phyloP scores from a whole-genome alignment of 2,329 filamentous ascomycete genomes.

The Harringtonia lauricola region DNA sequence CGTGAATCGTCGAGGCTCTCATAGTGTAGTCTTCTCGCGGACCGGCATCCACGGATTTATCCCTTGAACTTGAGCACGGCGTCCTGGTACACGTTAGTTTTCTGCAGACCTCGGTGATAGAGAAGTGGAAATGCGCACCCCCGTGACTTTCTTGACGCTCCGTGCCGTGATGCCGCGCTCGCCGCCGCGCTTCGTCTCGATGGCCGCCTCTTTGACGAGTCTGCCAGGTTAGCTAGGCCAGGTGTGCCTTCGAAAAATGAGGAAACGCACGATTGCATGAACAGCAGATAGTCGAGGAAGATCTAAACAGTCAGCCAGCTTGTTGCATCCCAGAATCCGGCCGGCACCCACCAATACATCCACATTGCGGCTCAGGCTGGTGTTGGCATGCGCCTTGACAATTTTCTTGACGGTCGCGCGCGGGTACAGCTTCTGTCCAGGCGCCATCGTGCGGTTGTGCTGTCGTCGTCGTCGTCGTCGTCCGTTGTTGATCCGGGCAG shows the following conservation, averaged over 20 bases:
- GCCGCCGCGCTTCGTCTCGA: slow-evolving; percentile 61
- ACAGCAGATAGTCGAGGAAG: slow-evolving; percentile 74
- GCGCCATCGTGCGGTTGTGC: slow-evolving; percentile 33
- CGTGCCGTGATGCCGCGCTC: slow-evolving; percentile 65
- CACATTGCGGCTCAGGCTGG: slow-evolving; percentile 71
- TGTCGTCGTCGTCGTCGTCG: neutral
- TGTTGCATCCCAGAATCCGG: neutral
- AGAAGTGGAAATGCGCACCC: slow-evolving; percentile 36
- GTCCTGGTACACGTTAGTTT: slow-evolving; percentile 32
- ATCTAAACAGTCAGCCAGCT: slow-evolving; percentile 40
- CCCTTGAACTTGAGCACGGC: slow-evolving; percentile 59
- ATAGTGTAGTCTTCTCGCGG: no score
- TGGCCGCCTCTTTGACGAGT: slow-evolving; percentile 68
- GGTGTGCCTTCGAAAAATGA: neutral
- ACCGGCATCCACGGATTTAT: no score
- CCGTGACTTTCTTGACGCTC: slow-evolving; percentile 66
- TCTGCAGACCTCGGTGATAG: neutral
- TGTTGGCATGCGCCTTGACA: slow-evolving; percentile 76
- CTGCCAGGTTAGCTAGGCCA: slow-evolving; percentile 28
- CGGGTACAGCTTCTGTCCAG: slow-evolving; percentile 67
- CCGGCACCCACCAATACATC: slow-evolving; percentile 62
- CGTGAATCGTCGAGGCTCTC: no score
- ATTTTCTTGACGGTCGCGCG: slow-evolving; percentile 80
- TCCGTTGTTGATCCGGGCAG: neutral
- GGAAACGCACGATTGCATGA: slow-evolving; percentile 51